These are phyloP conservation scores for Candida coleopterorum DNA, from an alignment of 805 yeast genomes.

Conservation along the genomic window DNA sequence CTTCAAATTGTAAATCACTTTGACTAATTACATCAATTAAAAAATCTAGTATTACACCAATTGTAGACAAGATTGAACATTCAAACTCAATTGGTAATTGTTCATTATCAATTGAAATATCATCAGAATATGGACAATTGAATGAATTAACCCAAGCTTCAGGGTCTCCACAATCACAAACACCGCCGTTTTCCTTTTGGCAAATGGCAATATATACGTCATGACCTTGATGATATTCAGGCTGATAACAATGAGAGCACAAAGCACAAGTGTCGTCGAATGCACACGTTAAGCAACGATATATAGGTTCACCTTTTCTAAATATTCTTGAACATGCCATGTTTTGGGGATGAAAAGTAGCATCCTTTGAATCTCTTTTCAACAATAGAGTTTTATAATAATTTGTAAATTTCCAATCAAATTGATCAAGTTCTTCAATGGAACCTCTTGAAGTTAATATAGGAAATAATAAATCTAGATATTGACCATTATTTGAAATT, in stretches of 20 bases:
- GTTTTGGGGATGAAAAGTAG: constrained; percentile 47
- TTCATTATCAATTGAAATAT: constrained; percentile 3
- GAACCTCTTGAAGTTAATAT: constrained; percentile 12
- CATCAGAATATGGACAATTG: constrained; percentile 40
- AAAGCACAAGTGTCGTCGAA: constrained; percentile 81
- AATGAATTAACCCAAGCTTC: constrained; percentile 69
- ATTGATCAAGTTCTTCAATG: constrained; percentile 15
- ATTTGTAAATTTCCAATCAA: constrained; percentile 29
- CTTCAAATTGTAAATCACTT: constrained; percentile 37
- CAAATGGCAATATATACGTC: constrained; percentile 60
- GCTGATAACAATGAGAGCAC: constrained; percentile 71
- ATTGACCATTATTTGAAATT: constrained; percentile 27
- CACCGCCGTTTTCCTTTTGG: constrained; percentile 69
- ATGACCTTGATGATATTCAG: constrained; percentile 68
- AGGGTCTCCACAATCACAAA: constrained; percentile 85
- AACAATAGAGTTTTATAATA: constrained; percentile 20
- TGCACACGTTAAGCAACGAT: constrained; percentile 71
- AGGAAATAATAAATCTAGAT: constrained; percentile 34
- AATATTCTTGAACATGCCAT: constrained; percentile 74
- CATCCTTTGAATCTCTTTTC: constrained; percentile 14
- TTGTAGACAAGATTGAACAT: constrained; percentile 31
- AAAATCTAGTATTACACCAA: constrained; percentile 52
- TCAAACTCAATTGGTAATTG: constrained; percentile 42
- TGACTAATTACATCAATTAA: constrained; percentile 57
- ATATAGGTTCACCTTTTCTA: constrained; percentile 75